Evolutionary conservation across 2,329 filamentous ascomycete genomes (phyloP).

Genomic region (Penicillium expansum): DNA sequence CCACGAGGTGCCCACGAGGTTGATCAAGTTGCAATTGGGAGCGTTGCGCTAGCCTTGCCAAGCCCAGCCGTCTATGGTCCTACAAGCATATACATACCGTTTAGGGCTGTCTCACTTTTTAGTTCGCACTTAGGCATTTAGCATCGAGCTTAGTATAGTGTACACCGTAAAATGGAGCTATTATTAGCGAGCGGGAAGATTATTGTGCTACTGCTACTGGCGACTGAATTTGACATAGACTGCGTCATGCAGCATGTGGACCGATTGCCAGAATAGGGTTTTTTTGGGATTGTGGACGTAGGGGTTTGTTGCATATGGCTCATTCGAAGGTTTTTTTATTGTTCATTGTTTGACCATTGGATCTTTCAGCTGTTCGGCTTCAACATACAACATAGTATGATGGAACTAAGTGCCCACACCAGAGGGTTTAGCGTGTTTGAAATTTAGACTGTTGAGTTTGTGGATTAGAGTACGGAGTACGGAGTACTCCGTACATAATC

Average conservation of each 20-base stretch:
- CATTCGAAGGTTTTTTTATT: too few species aligned
- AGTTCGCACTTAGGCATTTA: background rate
- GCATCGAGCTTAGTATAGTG: background rate
- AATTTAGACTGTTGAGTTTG: background rate
- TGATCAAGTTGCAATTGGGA: background rate
- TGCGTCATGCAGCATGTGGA: background rate
- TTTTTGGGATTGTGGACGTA: background rate
- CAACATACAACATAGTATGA: too few species aligned
- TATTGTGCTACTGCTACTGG: background rate
- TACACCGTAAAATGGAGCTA: background rate
- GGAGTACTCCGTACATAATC: too few species aligned
- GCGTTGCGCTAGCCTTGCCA: background rate
- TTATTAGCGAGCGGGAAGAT: constrained; percentile 6
- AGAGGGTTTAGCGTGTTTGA: background rate
- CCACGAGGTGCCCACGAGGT: background rate
- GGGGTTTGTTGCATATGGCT: background rate
- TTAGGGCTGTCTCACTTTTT: constrained; percentile 5
- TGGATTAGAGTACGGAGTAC: background rate
- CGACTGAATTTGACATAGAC: background rate
- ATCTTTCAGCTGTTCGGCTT: background rate
- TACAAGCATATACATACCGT: background rate
- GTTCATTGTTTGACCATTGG: background rate
- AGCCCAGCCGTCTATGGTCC: background rate
- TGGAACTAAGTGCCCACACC: too few species aligned
- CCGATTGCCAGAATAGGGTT: background rate